Percentiles rank a stretch among this genome's conserved stretches.
phyloP scores from a whole-genome alignment of 2,329 filamentous ascomycete species.

The Beauveria scarabaeidicola region DNA sequence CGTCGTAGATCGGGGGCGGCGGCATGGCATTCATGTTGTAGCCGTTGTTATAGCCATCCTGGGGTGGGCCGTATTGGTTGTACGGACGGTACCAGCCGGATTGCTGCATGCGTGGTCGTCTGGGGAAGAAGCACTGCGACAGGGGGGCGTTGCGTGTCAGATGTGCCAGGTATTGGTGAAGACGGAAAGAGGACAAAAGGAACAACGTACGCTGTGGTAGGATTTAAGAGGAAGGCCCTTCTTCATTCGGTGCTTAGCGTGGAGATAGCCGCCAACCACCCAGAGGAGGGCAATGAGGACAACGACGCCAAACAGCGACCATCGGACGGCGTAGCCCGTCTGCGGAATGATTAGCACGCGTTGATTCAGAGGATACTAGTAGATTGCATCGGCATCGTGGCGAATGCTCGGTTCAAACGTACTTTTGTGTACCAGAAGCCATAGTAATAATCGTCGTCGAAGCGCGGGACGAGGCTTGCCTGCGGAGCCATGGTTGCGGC shows the following conservation, averaged over 20 bases:
- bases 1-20: slow-evolving; percentile 51
- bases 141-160: background rate
- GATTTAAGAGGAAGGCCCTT: slow-evolving; percentile 56
- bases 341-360: slow-evolving; percentile 20
- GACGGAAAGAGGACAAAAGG: background rate
- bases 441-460: background rate
- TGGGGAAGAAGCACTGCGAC: slow-evolving; percentile 43
- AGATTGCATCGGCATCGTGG: too few relatives aligned
- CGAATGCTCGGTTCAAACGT: background rate
- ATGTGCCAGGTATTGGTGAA: background rate
- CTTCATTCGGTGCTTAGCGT: slow-evolving; percentile 58
- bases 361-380: background rate
- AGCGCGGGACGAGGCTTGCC: background rate
- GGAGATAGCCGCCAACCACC: slow-evolving; percentile 59
- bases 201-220: slow-evolving; percentile 57
- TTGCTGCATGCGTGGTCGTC: slow-evolving; percentile 35
- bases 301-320: slow-evolving; percentile 57
- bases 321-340: slow-evolving; percentile 61
- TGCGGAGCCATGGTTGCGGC: slow-evolving; percentile 2
- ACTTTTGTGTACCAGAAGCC: slow-evolving; percentile 7
- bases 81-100: slow-evolving; percentile 38
- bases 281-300: slow-evolving; percentile 50
- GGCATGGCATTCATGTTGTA: slow-evolving; percentile 46
- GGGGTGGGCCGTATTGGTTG: slow-evolving; percentile 1
- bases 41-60: slow-evolving; percentile 30